These are phyloP conservation scores for Trypanosoma rangeli DNA, from an alignment of 208 protist genomes.

Conservation along the genomic window DNA sequence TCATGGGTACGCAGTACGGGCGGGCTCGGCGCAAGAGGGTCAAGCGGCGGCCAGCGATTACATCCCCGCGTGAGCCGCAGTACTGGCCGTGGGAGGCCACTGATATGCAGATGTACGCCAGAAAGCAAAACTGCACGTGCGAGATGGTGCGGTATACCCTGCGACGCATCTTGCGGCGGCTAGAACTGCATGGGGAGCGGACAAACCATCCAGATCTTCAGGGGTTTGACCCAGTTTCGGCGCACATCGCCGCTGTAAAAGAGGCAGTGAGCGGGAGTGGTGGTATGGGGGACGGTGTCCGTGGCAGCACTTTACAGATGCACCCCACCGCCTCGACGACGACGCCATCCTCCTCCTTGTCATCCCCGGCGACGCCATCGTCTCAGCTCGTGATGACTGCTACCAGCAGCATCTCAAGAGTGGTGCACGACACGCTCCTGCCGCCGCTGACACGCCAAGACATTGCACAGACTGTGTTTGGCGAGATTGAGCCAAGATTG, in stretches of 20 bases:
- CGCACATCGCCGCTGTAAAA: background rate
- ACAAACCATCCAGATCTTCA: constrained; percentile 21
- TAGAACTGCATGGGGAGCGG: constrained; percentile 3
- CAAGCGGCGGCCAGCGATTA: background rate
- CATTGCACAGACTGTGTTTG: constrained; percentile 29
- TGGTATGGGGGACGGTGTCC: background rate
- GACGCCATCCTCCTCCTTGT: background rate
- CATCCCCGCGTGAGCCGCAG: constrained; percentile 14
- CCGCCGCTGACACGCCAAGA: constrained; percentile 9
- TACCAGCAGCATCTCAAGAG: background rate
- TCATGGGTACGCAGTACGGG: background rate
- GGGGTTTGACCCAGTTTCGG: background rate
- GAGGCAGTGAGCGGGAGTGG: background rate
- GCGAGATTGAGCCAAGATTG: constrained; percentile 44
- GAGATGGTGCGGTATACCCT: constrained; percentile 22
- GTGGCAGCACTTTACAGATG: background rate
- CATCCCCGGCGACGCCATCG: background rate
- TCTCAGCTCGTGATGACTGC: background rate
- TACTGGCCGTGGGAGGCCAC: constrained; percentile 21
- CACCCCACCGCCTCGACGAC: background rate
- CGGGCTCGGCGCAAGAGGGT: background rate
- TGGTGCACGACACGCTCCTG: constrained; percentile 1
- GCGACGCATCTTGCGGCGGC: constrained; percentile 2
- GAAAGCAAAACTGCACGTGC: constrained; percentile 8
- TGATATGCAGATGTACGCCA: constrained; percentile 9